phyloP scores from a whole-genome alignment of 139 green algal genomes.

The Chlamydomonas applanata region DNA sequence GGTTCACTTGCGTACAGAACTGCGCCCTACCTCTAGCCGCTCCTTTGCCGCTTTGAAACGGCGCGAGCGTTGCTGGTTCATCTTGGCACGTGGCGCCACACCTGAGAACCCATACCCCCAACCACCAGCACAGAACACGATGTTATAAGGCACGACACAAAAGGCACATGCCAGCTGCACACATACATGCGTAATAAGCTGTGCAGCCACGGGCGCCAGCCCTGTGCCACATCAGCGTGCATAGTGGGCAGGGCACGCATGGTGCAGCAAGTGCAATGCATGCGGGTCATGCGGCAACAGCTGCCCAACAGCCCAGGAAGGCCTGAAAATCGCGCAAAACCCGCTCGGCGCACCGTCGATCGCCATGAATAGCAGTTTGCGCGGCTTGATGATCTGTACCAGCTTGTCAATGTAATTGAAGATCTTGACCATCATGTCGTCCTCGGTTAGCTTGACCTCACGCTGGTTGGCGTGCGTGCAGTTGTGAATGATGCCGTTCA shows the following conservation, averaged over 20 bases:
- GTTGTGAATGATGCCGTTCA: slow-evolving; percentile 97
- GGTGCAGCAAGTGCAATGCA: background rate
- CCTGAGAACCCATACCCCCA: slow-evolving; percentile 39
- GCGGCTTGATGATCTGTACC: slow-evolving; percentile 83
- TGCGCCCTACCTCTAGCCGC: slow-evolving; percentile 38
- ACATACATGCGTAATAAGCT: too few species aligned
- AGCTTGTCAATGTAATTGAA: slow-evolving; percentile 92
- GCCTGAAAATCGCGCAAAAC: background rate
- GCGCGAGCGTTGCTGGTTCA: slow-evolving; percentile 92
- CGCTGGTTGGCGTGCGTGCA: slow-evolving; percentile 88
- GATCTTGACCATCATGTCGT: slow-evolving; percentile 88
- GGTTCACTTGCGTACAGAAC: too few species aligned
- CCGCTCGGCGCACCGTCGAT: slow-evolving; percentile 75
- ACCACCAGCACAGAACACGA: too few species aligned
- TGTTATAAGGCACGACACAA: too few species aligned
- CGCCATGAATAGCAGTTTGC: slow-evolving; percentile 90
- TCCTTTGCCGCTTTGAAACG: slow-evolving; percentile 79
- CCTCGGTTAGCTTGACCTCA: slow-evolving; percentile 72
- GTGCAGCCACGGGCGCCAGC: too few species aligned
- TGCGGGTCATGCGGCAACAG: too few species aligned
- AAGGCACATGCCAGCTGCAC: too few species aligned
- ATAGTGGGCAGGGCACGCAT: background rate
- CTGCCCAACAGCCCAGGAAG: too few species aligned
- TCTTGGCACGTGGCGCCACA: slow-evolving; percentile 89
- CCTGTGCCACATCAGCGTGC: too few species aligned